phyloP scores from a whole-genome alignment of 495 filamentous ascomycete species.

The Aspergillus biplanus region DNA sequence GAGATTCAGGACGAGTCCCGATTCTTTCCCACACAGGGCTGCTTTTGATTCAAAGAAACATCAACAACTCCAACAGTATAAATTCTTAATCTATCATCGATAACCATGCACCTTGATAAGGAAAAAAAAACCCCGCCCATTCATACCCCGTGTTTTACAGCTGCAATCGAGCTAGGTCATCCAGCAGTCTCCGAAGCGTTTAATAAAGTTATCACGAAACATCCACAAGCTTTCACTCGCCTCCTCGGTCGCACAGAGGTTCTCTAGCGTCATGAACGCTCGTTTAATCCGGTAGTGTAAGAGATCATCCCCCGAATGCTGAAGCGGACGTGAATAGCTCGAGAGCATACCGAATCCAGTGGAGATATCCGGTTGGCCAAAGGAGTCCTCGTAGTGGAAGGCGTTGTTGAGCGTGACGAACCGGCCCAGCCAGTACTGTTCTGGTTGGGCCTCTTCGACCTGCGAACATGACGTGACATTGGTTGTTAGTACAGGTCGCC shows the following conservation, averaged over 20 bases:
- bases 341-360: conserved; percentile 30
- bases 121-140: neutral
- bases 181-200: conserved; percentile 27
- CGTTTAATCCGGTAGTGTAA: conserved; percentile 41
- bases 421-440: conserved; percentile 59
- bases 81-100: too few species aligned
- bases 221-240: conserved; percentile 50
- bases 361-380: conserved; percentile 27
- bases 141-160: neutral
- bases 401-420: conserved; percentile 57
- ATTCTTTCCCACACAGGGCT: neutral
- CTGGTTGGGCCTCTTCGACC: conserved; percentile 26
- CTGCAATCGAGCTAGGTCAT: conserved; percentile 15
- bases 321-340: conserved; percentile 27
- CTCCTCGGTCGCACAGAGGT: conserved; percentile 50
- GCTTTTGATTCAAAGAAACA: neutral
- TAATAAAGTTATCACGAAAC: conserved; percentile 52
- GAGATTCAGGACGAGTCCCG: neutral
- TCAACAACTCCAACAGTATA: neutral
- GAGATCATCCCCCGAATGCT: conserved; percentile 19
- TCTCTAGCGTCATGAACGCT: conserved; percentile 52
- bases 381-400: conserved; percentile 52
- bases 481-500: conserved; percentile 16
- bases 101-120: neutral
- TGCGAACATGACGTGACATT: conserved; percentile 9